Percentiles rank a stretch among this genome's conserved stretches.
phyloP scores from a whole-genome alignment of 345 rosid genomes.

The Combretum micranthum region DNA sequence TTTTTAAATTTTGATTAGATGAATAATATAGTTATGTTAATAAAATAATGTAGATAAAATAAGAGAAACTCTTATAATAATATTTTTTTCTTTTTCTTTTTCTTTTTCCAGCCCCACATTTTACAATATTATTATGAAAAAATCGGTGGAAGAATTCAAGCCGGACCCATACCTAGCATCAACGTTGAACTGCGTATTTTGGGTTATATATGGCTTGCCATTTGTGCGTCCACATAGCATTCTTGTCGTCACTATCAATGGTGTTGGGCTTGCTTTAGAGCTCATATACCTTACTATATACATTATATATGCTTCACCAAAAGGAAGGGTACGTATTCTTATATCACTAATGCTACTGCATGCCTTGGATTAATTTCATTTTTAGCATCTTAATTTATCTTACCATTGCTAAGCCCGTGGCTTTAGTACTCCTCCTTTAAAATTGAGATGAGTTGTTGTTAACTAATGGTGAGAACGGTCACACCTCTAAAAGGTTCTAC shows the following conservation, averaged over 20 bases:
- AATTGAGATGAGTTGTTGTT: no score
- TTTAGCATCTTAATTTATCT: no score
- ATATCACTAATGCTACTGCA: no score
- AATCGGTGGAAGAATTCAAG: conserved; percentile 35
- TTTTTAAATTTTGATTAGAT: no score
- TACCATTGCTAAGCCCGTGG: no score
- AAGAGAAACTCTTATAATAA: no score
- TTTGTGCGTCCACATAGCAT: conserved; percentile 30
- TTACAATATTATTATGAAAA: conserved; percentile 23
- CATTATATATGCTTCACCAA: conserved; percentile 10
- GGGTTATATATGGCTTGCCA: conserved; percentile 40
- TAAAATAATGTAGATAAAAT: no score
- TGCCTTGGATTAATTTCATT: no score
- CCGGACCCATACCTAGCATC: conserved; percentile 34
- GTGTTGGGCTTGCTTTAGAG: conserved; percentile 24
- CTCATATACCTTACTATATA: conserved; percentile 24
- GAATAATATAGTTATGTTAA: no score
- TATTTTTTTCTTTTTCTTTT: neutral
- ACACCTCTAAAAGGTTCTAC: no score
- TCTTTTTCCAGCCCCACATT: conserved; percentile 33
- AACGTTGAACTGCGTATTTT: conserved; percentile 28
- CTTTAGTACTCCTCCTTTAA: no score
- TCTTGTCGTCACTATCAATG: conserved; percentile 36
- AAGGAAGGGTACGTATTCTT: conserved; percentile 8
- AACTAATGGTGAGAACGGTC: no score